phyloP scores from a whole-genome alignment of 495 filamentous ascomycete genomes.

The Daldinia childiae region DNA sequence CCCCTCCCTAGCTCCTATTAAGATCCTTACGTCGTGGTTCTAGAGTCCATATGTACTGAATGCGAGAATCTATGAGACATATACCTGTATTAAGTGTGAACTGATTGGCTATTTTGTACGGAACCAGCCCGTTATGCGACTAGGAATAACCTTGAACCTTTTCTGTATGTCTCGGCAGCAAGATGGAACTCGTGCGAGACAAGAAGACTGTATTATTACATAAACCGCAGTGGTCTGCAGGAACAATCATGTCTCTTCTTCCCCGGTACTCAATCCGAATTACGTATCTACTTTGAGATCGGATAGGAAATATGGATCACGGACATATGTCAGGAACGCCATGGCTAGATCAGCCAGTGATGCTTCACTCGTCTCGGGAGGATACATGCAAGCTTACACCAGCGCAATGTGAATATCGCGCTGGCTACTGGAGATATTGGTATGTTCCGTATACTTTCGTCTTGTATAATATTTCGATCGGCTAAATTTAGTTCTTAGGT shows the following conservation, averaged over 20 bases:
- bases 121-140: slow-evolving; percentile 13
- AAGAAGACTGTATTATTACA: slow-evolving; percentile 18
- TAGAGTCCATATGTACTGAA: background rate
- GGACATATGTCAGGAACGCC: slow-evolving; percentile 40
- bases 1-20: slow-evolving; percentile 1
- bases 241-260: slow-evolving; percentile 1
- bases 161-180: slow-evolving; percentile 3
- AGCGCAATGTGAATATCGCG: slow-evolving; percentile 59
- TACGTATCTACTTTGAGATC: background rate
- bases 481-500: slow-evolving; percentile 49
- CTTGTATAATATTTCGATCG: background rate
- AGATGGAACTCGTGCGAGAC: background rate
- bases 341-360: slow-evolving; percentile 59
- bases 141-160: slow-evolving; percentile 7
- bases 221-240: slow-evolving; percentile 21
- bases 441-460: slow-evolving; percentile 32
- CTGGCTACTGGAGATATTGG: slow-evolving; percentile 61
- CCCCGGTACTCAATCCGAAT: background rate
- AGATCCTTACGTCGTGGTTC: background rate
- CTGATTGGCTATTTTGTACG: slow-evolving; percentile 21
- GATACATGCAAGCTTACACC: slow-evolving; percentile 58
- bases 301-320: slow-evolving; percentile 23
- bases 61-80: background rate
- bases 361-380: slow-evolving; percentile 58
- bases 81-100: slow-evolving; percentile 10